A percentile compares a stretch with the other conserved stretches of the same genome.
phyloP scores from a whole-genome alignment of 768 basidiomycete species.

The Lanmaoa rubissima region DNA sequence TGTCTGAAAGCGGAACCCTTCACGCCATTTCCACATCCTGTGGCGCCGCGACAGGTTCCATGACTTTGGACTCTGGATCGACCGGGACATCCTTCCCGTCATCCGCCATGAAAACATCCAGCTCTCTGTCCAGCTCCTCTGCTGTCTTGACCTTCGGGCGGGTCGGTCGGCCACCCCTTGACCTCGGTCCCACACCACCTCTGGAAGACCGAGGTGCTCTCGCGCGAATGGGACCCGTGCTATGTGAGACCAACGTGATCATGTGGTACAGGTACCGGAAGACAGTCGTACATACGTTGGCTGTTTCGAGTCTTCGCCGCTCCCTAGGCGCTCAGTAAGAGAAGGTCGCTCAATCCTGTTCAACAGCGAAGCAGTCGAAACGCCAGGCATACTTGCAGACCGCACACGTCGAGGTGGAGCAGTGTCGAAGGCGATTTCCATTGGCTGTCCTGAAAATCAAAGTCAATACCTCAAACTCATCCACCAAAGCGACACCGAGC shows the following conservation, averaged over 20 bases:
- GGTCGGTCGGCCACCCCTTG: constrained; percentile 31
- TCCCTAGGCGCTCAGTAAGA: constrained; percentile 61
- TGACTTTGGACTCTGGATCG: constrained; percentile 16
- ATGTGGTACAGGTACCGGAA: background rate
- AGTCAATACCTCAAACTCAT: constrained; percentile 1
- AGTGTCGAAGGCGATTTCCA: constrained; percentile 65
- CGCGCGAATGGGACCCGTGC: constrained; percentile 46
- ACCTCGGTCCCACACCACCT: constrained; percentile 10
- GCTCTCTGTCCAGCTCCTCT: constrained; percentile 82
- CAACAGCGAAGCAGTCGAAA: constrained; percentile 57
- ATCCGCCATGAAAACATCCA: constrained; percentile 84
- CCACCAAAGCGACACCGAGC: background rate
- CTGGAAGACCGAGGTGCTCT: constrained; percentile 28
- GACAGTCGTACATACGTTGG: constrained; percentile 13
- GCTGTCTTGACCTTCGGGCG: constrained; percentile 66
- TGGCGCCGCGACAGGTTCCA: constrained; percentile 8
- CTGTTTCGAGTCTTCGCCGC: constrained; percentile 36
- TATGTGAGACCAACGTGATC: constrained; percentile 4
- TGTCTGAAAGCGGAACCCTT: background rate
- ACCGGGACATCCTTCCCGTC: constrained; percentile 29
- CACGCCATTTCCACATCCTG: constrained; percentile 59
- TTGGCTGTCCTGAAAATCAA: constrained; percentile 65
- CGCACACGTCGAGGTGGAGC: constrained; percentile 45
- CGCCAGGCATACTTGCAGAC: constrained; percentile 42
- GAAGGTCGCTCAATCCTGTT: constrained; percentile 76